Conservation (phyloP, 2,329 filamentous ascomycete genomes). For the Akanthomyces dipterigenus region DNA sequence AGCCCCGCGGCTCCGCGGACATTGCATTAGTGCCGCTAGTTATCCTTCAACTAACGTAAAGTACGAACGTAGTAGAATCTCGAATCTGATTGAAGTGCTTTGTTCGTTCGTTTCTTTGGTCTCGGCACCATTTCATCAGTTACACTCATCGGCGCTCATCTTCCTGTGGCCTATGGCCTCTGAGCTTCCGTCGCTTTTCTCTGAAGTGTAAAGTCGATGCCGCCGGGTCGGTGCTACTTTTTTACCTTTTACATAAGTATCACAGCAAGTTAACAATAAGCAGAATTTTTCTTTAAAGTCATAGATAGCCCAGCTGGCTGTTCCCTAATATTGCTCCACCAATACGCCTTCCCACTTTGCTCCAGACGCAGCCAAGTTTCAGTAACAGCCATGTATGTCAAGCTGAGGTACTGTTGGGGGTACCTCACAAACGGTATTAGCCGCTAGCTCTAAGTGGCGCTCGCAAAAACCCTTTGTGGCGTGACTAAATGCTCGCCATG, state of each 20-base stretch:
- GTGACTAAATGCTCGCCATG: neutral
- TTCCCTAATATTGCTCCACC: no score
- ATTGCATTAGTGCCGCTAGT: neutral
- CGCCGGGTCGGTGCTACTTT: neutral
- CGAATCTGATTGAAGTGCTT: neutral
- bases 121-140: neutral
- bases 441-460: neutral
- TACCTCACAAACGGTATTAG: neutral
- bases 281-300: no score
- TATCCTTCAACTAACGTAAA: neutral
- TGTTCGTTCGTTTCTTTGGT: neutral
- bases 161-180: neutral
- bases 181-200: neutral
- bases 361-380: neutral
- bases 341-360: neutral
- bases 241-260: neutral
- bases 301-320: no score
- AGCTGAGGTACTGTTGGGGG: no score
- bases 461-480: neutral
- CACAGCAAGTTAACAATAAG: no score
- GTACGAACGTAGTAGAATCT: no score
- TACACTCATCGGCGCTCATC: neutral
- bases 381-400: neutral
- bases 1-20: conserved; percentile 10
- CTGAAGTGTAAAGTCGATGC: neutral